Base-by-base conservation (phyloP, 495 filamentous ascomycete species). In the Daldinia bambusicola region DNA sequence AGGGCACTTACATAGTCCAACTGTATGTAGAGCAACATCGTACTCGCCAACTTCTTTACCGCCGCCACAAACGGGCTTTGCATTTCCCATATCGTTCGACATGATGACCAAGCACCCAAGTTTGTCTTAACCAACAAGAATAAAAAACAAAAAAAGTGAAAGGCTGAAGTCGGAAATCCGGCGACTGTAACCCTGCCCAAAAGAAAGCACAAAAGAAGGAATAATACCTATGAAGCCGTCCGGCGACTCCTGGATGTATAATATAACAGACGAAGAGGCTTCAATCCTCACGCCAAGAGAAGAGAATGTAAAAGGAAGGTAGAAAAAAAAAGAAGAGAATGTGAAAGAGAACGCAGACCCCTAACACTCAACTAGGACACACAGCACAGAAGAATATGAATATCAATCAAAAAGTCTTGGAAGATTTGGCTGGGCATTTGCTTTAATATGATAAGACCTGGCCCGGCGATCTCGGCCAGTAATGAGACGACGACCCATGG, bases 11-110 rank as follows among this genome's bases (percentile, higher is more conserved):
- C 84, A 85, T 40, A 86, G 67, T 43, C 78, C 84, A 32, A 77
- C 77, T 18, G 84, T 80, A 55, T 87, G 83, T 34, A 86, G 75
- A 38, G 76, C 71, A 38, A 86, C 74, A 73, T 86, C 84, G 69
- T 86, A 86, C 59, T 82, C 82, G 66, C 81, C 82, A 0, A 60
- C 69, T 43, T 80, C 71, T 58, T 74, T 67, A 14, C 77, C 82
- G 61, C 83, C 75, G 6, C 84, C 83, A 57, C 84, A 85, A 52
- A 71, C 43, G 13, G 84, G 84, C 78, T 85, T 85, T 62, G 71
- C 76, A 10, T 63, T 58, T 63, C 34, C 67, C 68, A 76, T 55
- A 52, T 70, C 36, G 58, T 58, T 38, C 0, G 73, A 43, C 69
- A 69, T 78, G 40, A 36, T 70, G 51, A 52, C 34, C 4, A 52